These are phyloP conservation scores for Arthrobotrys pseudoclavata DNA, from an alignment of 2,329 filamentous ascomycete genomes.

Conservation along the genomic window DNA sequence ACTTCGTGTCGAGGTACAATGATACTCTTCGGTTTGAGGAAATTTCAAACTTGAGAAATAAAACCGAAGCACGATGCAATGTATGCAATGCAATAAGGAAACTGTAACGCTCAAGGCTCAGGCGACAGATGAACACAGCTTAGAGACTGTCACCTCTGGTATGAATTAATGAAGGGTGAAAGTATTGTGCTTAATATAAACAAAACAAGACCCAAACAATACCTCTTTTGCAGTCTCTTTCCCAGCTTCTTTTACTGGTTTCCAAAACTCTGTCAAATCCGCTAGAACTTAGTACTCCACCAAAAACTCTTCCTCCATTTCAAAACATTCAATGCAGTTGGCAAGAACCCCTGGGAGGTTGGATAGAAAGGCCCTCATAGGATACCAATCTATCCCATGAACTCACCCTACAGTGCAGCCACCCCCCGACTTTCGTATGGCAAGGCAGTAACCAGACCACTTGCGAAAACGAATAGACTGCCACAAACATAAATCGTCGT, in stretches of 20 bases:
- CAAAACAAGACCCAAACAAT: neutral
- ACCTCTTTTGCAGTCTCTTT: no score
- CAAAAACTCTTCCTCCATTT: no score
- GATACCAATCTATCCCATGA: neutral
- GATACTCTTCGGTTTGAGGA: neutral
- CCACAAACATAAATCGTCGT: conserved; percentile 78
- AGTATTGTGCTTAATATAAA: neutral
- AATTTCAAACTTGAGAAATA: neutral
- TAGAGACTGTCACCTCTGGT: neutral
- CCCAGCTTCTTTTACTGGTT: no score
- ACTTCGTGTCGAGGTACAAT: neutral
- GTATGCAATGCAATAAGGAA: neutral
- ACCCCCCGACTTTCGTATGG: conserved; percentile 82
- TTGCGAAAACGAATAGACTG: conserved; percentile 79
- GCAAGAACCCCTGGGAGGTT: neutral
- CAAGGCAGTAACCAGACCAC: conserved; percentile 75
- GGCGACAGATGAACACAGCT: neutral
- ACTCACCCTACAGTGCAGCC: conserved; percentile 68
- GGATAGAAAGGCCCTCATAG: neutral
- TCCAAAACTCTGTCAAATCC: no score
- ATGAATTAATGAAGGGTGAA: neutral
- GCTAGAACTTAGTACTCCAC: no score
- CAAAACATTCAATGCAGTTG: no score
- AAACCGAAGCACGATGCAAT: neutral
- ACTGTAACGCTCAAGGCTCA: neutral